These are phyloP conservation scores for Mycena amicta DNA, from an alignment of 768 basidiomycete species.

Conservation along the genomic window DNA sequence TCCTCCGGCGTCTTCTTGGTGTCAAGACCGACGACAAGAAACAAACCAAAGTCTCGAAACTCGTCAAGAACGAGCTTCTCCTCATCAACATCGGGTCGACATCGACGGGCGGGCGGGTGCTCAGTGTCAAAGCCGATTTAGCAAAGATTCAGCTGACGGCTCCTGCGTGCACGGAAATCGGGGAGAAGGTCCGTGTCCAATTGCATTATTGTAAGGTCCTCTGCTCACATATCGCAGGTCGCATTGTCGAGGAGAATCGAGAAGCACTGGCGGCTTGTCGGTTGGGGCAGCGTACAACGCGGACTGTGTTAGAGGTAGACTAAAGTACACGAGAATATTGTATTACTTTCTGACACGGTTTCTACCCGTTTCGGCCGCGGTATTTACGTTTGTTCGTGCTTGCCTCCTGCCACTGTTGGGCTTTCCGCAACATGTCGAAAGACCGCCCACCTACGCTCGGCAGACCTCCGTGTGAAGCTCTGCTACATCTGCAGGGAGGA, in stretches of 20 bases:
- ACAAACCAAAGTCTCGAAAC: conserved; percentile 92
- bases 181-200: conserved; percentile 84
- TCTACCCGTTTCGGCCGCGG: too few relatives aligned
- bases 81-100: conserved; percentile 99
- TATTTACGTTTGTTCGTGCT: not conserved
- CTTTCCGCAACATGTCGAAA: not conserved
- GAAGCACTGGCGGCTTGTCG: conserved; percentile 96
- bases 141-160: conserved; percentile 93
- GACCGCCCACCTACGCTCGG: conserved; percentile 20
- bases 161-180: conserved; percentile 94
- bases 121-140: conserved; percentile 92
- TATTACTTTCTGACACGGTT: too few relatives aligned
- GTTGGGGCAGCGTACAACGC: conserved; percentile 81
- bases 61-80: conserved; percentile 87
- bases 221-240: conserved; percentile 40
- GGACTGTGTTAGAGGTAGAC: conserved; percentile 81
- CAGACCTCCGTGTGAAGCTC: conserved; percentile 50
- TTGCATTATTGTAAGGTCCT: too few relatives aligned
- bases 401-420: not conserved
- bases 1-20: conserved; percentile 91
- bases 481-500: conserved; percentile 75
- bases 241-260: conserved; percentile 93
- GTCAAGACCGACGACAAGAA: conserved; percentile 99
- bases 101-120: conserved; percentile 92
- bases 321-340: too few relatives aligned